These are phyloP conservation scores for Fusarium sp. DNA, from an alignment of 2,329 filamentous ascomycete genomes.

Conservation along the genomic window DNA sequence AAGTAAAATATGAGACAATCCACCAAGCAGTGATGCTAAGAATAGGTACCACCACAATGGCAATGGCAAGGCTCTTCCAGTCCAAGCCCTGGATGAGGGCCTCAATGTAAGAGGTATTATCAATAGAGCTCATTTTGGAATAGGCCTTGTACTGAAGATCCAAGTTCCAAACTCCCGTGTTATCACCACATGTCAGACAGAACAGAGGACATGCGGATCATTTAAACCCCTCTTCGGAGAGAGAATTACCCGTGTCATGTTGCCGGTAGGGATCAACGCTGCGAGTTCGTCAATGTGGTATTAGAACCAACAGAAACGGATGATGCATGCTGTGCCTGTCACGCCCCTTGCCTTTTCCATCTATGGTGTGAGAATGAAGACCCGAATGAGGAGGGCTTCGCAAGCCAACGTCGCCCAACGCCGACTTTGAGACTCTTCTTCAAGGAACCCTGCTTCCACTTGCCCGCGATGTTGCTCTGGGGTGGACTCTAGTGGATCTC, in stretches of 20 bases:
- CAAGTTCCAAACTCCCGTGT: background rate
- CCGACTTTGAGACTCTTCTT: background rate
- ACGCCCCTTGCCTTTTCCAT: background rate
- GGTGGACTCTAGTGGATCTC: background rate
- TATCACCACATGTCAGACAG: background rate
- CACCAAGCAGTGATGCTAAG: conserved; percentile 31
- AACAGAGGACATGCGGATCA: conserved; percentile 1
- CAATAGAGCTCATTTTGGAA: conserved; percentile 25
- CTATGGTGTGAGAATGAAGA: background rate
- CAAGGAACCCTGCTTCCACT: background rate
- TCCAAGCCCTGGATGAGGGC: conserved; percentile 17
- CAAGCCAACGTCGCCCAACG: background rate
- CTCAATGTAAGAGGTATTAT: conserved; percentile 20
- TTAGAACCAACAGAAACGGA: conserved; percentile 2
- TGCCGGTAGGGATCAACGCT: background rate
- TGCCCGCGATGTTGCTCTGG: background rate
- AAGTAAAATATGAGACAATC: conserved; percentile 26
- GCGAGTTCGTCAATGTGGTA: conserved; percentile 1
- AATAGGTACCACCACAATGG: conserved; percentile 20
- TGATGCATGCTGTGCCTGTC: background rate
- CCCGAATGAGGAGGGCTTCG: background rate
- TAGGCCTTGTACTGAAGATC: background rate
- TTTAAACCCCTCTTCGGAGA: conserved; percentile 5
- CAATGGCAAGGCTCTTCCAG: conserved; percentile 18
- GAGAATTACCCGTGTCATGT: background rate